Percentiles rank a stretch among this genome's conserved stretches.
Conservation (phyloP, 2,329 filamentous ascomycete genomes). For the Graphiopsis chlorocephala region DNA sequence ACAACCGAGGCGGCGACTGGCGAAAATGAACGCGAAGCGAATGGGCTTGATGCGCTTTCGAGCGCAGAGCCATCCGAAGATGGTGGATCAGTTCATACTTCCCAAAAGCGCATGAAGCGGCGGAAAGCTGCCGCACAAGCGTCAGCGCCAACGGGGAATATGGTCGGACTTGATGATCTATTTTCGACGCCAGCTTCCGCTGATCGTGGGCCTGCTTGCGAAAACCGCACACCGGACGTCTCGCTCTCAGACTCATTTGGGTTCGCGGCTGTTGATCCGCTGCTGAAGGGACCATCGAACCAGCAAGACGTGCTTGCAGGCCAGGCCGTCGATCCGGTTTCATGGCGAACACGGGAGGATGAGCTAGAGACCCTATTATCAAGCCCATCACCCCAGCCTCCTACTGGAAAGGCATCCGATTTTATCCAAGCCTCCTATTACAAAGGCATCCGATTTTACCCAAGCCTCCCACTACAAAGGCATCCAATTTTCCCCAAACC, state of each 20-base stretch:
- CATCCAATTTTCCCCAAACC: too few relatives aligned
- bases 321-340: too few relatives aligned
- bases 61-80: not conserved
- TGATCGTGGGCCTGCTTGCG: not conserved
- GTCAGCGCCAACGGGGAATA: not conserved
- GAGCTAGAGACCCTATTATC: too few relatives aligned
- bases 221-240: not conserved
- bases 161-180: not conserved
- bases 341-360: too few relatives aligned
- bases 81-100: not conserved
- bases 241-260: not conserved
- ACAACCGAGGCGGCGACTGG: too few relatives aligned
- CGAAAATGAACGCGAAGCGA: too few relatives aligned
- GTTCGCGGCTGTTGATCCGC: not conserved
- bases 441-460: not conserved
- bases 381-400: too few relatives aligned
- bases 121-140: not conserved
- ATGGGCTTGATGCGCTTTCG: not conserved
- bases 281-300: not conserved
- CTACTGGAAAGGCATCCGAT: not conserved
- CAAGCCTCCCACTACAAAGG: too few relatives aligned
- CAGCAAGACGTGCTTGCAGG: too few relatives aligned
- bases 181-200: not conserved
- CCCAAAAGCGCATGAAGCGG: not conserved
- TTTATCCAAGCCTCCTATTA: too few relatives aligned